phyloP scores from a whole-genome alignment of 2,329 filamentous ascomycete species.

The Pyricularia pennisetigena region DNA sequence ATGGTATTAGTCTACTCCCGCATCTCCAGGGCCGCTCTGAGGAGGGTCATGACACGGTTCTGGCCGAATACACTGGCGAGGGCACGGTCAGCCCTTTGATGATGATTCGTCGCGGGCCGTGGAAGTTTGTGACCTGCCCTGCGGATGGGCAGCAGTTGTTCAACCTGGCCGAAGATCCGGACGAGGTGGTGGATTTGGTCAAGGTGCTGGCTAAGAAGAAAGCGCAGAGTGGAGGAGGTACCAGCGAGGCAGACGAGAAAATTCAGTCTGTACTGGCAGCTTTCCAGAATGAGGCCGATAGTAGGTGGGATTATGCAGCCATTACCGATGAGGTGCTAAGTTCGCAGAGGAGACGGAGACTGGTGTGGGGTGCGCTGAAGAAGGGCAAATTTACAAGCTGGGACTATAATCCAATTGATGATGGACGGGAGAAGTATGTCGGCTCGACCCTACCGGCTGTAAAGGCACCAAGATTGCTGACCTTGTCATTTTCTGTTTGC shows the following conservation, averaged over 20 bases:
- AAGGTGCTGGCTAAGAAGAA: slow-evolving; percentile 30
- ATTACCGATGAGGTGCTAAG: slow-evolving; percentile 67
- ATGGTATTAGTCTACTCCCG: slow-evolving; percentile 73
- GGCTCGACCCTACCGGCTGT: background rate
- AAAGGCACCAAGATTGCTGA: background rate
- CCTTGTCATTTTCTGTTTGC: background rate
- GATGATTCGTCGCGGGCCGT: slow-evolving; percentile 84
- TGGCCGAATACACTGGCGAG: slow-evolving; percentile 91
- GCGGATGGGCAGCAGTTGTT: slow-evolving; percentile 78
- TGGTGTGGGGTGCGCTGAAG: slow-evolving; percentile 73
- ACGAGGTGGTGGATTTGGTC: slow-evolving; percentile 68
- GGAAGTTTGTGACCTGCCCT: slow-evolving; percentile 86
- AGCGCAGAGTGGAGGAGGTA: background rate
- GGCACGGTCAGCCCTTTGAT: slow-evolving; percentile 81
- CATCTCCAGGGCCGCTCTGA: slow-evolving; percentile 51
- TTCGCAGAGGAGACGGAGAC: slow-evolving; percentile 68
- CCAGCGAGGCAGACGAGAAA: background rate
- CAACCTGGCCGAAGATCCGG: slow-evolving; percentile 66
- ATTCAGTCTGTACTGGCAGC: slow-evolving; percentile 24
- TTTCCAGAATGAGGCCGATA: slow-evolving; percentile 64
- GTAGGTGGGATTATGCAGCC: slow-evolving; percentile 70
- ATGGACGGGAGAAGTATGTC: slow-evolving; percentile 56
- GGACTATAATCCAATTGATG: slow-evolving; percentile 72
- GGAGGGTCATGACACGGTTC: slow-evolving; percentile 69
- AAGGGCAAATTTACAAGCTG: slow-evolving; percentile 69